Evolutionary conservation across 2,329 filamentous ascomycete genomes (phyloP).

Genomic region (Cercospora sojina): DNA sequence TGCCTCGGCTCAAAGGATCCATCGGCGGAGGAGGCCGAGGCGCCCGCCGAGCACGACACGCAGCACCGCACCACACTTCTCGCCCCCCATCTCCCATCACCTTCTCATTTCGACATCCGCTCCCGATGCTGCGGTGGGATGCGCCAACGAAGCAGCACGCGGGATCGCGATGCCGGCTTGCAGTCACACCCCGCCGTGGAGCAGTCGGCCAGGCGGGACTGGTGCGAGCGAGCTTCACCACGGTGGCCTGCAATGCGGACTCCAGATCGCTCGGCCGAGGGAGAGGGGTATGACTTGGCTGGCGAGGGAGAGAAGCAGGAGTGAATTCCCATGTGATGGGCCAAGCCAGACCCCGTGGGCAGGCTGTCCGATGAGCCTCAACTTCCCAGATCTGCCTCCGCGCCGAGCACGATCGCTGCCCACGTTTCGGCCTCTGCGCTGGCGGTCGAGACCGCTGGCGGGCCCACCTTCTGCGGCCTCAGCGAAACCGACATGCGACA

Average conservation of each 20-base stretch:
- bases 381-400: background rate
- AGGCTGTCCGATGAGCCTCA: constrained; percentile 1
- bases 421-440: background rate
- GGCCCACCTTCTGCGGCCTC: constrained; percentile 1
- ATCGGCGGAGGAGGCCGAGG: background rate
- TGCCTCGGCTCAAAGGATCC: background rate
- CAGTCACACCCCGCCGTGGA: no score
- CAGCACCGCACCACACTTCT: background rate
- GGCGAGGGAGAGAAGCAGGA: no score
- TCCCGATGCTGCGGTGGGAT: no score
- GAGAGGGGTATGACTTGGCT: no score
- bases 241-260: no score
- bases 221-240: no score
- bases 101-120: background rate
- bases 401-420: background rate
- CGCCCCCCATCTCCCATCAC: background rate
- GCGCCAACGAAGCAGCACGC: no score
- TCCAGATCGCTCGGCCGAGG: no score
- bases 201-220: no score
- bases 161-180: no score
- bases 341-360: no score
- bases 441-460: constrained; percentile 11
- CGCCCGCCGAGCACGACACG: background rate
- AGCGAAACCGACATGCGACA: constrained; percentile 4
- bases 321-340: no score